These are phyloP conservation scores for Leptographium radiaticola DNA, from an alignment of 2,329 filamentous ascomycete species.

Conservation along the genomic window DNA sequence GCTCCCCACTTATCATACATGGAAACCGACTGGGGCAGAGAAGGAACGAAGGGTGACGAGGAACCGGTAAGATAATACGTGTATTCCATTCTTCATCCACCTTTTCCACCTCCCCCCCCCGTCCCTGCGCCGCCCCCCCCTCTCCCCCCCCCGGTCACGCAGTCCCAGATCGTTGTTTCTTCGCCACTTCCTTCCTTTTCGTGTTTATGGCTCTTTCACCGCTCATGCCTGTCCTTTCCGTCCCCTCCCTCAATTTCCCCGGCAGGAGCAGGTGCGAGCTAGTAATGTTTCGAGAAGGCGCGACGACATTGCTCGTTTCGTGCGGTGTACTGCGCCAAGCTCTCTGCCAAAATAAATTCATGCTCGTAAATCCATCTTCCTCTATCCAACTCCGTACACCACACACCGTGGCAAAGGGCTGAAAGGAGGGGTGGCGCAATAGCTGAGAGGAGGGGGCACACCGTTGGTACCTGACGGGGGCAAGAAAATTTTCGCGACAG, in stretches of 20 bases:
- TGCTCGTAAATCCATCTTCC: no score
- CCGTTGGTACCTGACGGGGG: neutral
- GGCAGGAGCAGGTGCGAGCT: neutral
- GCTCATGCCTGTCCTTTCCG: neutral
- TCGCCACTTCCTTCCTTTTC: neutral
- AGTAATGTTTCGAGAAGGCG: neutral
- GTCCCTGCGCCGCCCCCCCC: neutral
- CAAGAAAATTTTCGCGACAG: neutral
- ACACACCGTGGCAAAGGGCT: neutral
- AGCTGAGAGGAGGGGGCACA: neutral
- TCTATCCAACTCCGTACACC: neutral
- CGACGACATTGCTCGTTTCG: no score
- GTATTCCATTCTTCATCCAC: neutral
- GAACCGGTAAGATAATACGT: neutral
- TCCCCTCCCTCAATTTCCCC: neutral
- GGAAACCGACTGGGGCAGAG: neutral
- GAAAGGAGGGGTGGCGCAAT: neutral
- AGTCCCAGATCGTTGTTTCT: neutral
- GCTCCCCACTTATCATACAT: slow-evolving; percentile 1
- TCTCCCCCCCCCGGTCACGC: neutral
- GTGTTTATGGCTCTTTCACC: neutral
- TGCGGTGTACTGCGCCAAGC: neutral
- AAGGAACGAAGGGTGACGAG: slow-evolving; percentile 2
- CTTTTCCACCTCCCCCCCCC: neutral
- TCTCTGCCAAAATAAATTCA: neutral